Evolutionary conservation across 306 rosid genomes (phyloP), one percentile per base, ranked within the genome.

Genomic region (Betula pendula): DNA sequence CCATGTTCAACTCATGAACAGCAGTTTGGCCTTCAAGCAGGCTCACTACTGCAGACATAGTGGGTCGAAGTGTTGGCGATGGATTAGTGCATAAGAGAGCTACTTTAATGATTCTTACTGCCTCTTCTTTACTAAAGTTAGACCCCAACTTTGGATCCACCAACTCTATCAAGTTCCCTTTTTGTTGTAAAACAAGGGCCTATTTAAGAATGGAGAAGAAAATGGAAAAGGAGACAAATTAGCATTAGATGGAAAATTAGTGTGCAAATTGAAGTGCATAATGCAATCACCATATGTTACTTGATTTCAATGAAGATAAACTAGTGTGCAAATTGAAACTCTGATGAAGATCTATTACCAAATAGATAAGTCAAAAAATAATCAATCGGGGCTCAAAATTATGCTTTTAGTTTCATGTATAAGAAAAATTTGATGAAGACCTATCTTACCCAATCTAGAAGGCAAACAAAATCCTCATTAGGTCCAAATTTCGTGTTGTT

Each of bases 31-130:
- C 92, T 81, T 87, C 88, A 17, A 91, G 93, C 93, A 91, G 89
- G 80, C 83, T 86, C 73, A 84, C 88, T 68, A 85, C 96, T 56
- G 82, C 82, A 25, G 96, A 91, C 90, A 89, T 91, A 5, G 79
- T 52, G 33, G 95, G 95, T 69, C 93, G 79, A 35, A 79, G 74
- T 7, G 90, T 85, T 0, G 93, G 88, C 0, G 91, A 82, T n/a
- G 74, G 52, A 70, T 84, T 72, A 0, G 90, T 84, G 81, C 97
- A 89, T 15, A 85, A 51, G 1, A 92, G 75, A 76, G 93, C 94
- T 27, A 87, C 86, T 84, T 88, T 88, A 58, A 85, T 35, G 84
- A 82, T 47, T 63, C 47, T 71, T 42, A 72, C 60, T 11, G 80
- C 92, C 82, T 88, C 90, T 49, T 73, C 81, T 75, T 80, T 80